Percentiles rank a stretch among this genome's conserved stretches.
Evolutionary conservation across 2,329 filamentous ascomycete species (phyloP).

Genomic region (Diaporthe sp.): DNA sequence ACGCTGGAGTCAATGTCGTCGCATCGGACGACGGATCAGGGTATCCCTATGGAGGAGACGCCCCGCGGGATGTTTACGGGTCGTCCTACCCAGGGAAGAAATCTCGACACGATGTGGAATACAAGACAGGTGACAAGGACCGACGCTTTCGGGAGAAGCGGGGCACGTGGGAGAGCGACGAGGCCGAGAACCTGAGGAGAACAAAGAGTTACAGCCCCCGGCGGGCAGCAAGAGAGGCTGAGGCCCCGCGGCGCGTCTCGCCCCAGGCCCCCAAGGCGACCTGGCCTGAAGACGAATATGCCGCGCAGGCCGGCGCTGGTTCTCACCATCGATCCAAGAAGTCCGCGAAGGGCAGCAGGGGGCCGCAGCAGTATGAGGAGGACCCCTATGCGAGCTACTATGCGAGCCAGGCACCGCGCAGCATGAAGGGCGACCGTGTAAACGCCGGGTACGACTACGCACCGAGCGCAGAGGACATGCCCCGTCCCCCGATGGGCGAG

Average conservation of each 20-base stretch:
- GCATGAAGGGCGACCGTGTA: neutral
- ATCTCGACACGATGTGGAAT: constrained; percentile 31
- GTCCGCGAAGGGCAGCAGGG: constrained; percentile 8
- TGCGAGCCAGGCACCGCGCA: constrained; percentile 11
- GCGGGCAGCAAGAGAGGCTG: constrained; percentile 27
- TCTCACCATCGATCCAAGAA: neutral
- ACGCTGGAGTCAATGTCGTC: constrained; percentile 23
- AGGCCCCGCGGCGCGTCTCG: constrained; percentile 14
- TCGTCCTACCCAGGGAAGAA: neutral
- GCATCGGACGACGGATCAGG: constrained; percentile 30
- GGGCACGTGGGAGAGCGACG: constrained; percentile 27
- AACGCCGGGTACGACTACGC: constrained; percentile 5
- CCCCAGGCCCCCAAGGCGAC: constrained; percentile 24
- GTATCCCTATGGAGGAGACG: neutral
- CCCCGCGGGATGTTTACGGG: constrained; percentile 13
- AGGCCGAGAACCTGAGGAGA: constrained; percentile 26
- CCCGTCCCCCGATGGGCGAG: constrained; percentile 26
- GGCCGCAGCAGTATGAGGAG: constrained; percentile 26
- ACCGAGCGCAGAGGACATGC: neutral
- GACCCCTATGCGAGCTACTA: constrained; percentile 14
- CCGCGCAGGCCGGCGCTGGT: neutral
- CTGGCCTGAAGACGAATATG: constrained; percentile 25
- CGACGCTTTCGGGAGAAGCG: constrained; percentile 30
- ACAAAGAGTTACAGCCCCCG: constrained; percentile 34
- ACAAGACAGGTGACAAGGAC: constrained; percentile 23